These are phyloP conservation scores for Brettanomyces nanus DNA, from an alignment of 805 yeast genomes.

Conservation along the genomic window DNA sequence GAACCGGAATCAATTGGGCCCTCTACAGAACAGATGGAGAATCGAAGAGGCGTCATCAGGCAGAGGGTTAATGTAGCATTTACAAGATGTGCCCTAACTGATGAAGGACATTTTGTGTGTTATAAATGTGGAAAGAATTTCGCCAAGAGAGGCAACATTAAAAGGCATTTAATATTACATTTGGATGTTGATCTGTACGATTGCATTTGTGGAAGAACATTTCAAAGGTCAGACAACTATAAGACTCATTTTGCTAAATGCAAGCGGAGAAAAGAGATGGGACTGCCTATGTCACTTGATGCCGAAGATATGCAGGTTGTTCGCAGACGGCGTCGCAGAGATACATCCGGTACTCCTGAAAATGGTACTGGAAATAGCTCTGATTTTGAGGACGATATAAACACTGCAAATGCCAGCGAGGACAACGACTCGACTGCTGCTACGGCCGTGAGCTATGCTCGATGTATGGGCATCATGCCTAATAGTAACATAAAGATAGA, in stretches of 20 bases:
- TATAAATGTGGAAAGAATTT: conserved; percentile 15
- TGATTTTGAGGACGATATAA: not conserved
- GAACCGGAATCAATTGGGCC: not conserved
- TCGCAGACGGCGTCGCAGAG: not conserved
- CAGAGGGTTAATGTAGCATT: conserved; percentile 16
- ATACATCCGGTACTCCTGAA: not conserved
- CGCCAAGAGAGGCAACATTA: conserved; percentile 19
- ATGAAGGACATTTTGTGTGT: conserved; percentile 15
- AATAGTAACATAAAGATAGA: no score
- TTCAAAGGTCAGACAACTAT: conserved; percentile 19
- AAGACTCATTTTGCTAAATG: conserved; percentile 17
- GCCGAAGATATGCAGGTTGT: conserved; percentile 4
- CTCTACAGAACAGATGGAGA: conserved; percentile 1
- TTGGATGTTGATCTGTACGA: conserved; percentile 17
- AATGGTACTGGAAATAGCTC: not conserved
- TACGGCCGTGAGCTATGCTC: not conserved
- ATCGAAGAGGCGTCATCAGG: conserved; percentile 5
- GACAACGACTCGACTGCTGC: not conserved
- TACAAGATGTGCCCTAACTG: conserved; percentile 12
- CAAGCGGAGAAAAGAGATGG: conserved; percentile 7
- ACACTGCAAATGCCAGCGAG: not conserved
- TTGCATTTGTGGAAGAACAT: conserved; percentile 19
- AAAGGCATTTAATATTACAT: conserved; percentile 18
- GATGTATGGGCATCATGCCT: no score
- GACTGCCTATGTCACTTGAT: conserved; percentile 2